phyloP scores from a whole-genome alignment of 805 yeast genomes.

The Schizosaccharomyces japonicus region DNA sequence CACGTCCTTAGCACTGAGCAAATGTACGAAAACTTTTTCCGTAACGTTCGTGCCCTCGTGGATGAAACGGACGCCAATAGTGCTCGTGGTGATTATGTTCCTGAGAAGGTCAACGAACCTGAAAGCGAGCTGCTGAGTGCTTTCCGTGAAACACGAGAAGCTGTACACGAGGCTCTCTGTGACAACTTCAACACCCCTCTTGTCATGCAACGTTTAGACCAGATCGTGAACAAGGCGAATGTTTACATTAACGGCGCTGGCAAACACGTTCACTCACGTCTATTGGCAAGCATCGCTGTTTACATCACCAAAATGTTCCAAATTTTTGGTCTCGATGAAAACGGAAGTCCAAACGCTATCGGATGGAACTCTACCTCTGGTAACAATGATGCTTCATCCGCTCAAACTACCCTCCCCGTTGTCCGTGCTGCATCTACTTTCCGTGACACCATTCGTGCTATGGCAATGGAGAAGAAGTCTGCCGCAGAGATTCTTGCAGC shows the following conservation, averaged over 20 bases:
- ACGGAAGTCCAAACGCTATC: constrained; percentile 33
- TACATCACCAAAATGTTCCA: constrained; percentile 50
- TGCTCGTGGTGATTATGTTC: constrained; percentile 26
- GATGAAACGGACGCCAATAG: constrained; percentile 35
- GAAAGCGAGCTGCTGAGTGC: constrained; percentile 29
- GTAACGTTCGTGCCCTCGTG: constrained; percentile 59
- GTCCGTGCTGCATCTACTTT: constrained; percentile 53
- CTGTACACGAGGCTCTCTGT: constrained; percentile 57
- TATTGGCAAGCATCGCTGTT: constrained; percentile 31
- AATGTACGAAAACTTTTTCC: constrained; percentile 58
- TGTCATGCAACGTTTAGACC: constrained; percentile 41
- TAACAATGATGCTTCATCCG: constrained; percentile 12
- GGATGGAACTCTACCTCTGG: constrained; percentile 40
- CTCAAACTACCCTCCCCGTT: constrained; percentile 33
- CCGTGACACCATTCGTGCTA: constrained; percentile 56
- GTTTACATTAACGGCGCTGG: constrained; percentile 38
- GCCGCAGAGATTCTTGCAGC: constrained; percentile 34
- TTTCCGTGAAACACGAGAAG: constrained; percentile 28
- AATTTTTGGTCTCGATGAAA: constrained; percentile 47
- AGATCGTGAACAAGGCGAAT: constrained; percentile 47
- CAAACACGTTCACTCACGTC: constrained; percentile 25
- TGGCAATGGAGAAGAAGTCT: constrained; percentile 41
- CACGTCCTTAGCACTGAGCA: constrained; percentile 63
- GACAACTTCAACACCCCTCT: constrained; percentile 68
- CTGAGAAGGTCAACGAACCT: constrained; percentile 32